Base-by-base conservation (phyloP, 805 yeast genomes). In the Starmerella ratchasimensis region DNA sequence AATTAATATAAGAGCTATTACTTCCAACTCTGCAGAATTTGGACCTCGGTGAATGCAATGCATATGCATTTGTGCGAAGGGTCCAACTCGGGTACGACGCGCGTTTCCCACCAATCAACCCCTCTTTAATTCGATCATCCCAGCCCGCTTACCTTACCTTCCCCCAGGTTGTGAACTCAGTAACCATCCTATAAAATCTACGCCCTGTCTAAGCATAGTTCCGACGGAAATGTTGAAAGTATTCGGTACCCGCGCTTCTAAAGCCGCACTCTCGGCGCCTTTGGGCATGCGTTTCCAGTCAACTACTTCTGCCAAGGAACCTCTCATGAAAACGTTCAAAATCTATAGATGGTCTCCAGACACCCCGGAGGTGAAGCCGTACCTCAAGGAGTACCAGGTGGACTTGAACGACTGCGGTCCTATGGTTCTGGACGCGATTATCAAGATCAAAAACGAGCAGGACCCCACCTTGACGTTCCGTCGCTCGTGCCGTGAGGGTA, bases 281-380 rank as follows among this genome's bases (percentile, higher is more conserved):
- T n/a, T 31, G 35, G 23, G 33, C 33, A 21, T 25, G 14, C 34
- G 45, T 13, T 23, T 27, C 19, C 38, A 28, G 41, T 46, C 54
- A 5, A 41, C 57, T 7, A 43, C 81, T 18, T 70, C 77, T 34
- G 71, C 64, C 43, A 59, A 59, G 43, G 61, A 68, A 11, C 74
- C 75, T 34, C 68, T 78, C 44, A 48, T 78, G 51, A 90, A 90
- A 68, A 73, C 76, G 23, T 86, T 90, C 64, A 81, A 86, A 59
- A 76, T 90, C 54, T 90, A 90, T 71, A 76, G 98, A 67, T 90
- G 98, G 98, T 80, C 80, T 56, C 98, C 98, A 39, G 98, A 90
- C 59, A 74, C 82, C 36, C 98, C 98, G 36, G 84, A 81, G 50
- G 76, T 73, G 50, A 82, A 86, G 69, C 98, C 98, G 43, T 66